A percentile compares a stretch with the other conserved stretches of the same genome.
Evolutionary conservation across 495 filamentous ascomycete species (phyloP).

Genomic region (Podospora appendiculata): DNA sequence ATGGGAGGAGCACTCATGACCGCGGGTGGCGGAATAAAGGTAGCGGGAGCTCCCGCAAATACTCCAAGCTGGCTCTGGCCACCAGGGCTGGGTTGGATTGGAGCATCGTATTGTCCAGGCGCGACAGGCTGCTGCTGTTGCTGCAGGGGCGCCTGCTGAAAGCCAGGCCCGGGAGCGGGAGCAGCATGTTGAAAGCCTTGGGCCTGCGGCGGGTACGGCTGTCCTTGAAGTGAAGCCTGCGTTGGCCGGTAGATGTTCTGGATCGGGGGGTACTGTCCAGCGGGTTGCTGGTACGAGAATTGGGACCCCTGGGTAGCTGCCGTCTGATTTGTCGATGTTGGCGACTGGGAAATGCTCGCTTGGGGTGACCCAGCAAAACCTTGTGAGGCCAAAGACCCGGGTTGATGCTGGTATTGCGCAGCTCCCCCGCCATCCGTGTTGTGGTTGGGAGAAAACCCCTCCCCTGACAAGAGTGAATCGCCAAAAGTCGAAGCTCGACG

Average conservation of each 20-base stretch:
- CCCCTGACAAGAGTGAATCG: constrained; percentile 21
- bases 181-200: constrained; percentile 4
- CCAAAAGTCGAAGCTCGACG: constrained; percentile 44
- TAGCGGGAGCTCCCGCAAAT: constrained; percentile 5
- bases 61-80: neutral
- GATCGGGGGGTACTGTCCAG: constrained; percentile 5
- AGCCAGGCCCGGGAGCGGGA: neutral
- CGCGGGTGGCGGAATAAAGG: constrained; percentile 1
- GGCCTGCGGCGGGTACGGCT: constrained; percentile 12
- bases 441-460: neutral
- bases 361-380: neutral
- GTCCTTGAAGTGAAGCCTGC: constrained; percentile 8
- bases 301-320: no score
- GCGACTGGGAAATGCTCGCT: neutral
- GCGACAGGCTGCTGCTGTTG: constrained; percentile 2
- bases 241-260: constrained; percentile 22
- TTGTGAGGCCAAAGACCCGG: neutral
- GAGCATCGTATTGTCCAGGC: neutral
- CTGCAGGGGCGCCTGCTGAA: constrained; percentile 4
- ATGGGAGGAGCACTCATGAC: constrained; percentile 7
- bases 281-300: neutral
- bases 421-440: constrained; percentile 5
- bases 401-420: constrained; percentile 4
- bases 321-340: no score
- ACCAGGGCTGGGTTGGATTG: constrained; percentile 6